These are phyloP conservation scores for Chenopodium berlandieri DNA, from an alignment of 148 eudicot genomes.

Conservation along the genomic window DNA sequence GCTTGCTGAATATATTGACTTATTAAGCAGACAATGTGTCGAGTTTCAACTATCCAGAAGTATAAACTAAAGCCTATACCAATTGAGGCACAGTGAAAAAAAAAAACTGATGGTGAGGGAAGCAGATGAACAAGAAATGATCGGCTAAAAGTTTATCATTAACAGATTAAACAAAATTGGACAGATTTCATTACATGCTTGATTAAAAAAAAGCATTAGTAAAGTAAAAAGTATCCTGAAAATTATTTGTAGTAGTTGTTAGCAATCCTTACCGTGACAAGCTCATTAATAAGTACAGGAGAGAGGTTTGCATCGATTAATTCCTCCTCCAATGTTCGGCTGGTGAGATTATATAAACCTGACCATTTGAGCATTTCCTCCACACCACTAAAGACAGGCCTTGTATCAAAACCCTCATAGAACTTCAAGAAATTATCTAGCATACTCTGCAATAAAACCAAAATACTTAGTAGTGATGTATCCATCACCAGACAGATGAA, in stretches of 20 bases:
- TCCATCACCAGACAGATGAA: neutral
- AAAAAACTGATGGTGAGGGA: neutral
- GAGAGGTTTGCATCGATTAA: constrained; percentile 65
- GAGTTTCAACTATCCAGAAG: neutral
- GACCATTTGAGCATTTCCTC: constrained; percentile 95
- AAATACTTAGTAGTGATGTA: neutral
- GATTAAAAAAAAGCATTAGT: neutral
- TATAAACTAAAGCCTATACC: neutral
- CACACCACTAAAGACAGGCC: constrained; percentile 76
- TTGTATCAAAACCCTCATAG: constrained; percentile 50
- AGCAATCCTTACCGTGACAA: constrained; percentile 63
- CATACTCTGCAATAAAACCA: constrained; percentile 42
- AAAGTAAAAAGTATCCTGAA: neutral
- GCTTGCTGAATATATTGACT: neutral
- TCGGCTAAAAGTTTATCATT: neutral
- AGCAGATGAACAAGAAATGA: neutral
- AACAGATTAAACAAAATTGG: neutral
- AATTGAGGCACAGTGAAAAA: neutral
- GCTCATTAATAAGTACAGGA: constrained; percentile 73
- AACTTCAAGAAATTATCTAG: constrained; percentile 61
- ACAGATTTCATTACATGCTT: neutral
- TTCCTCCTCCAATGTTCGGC: constrained; percentile 61
- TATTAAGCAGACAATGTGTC: neutral
- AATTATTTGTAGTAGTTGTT: neutral
- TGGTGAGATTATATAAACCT: constrained; percentile 69